Evolutionary conservation across 164 flowering plant species (phyloP), one percentile per base, ranked within the genome.

Genomic region (Magnolia officinalis): DNA sequence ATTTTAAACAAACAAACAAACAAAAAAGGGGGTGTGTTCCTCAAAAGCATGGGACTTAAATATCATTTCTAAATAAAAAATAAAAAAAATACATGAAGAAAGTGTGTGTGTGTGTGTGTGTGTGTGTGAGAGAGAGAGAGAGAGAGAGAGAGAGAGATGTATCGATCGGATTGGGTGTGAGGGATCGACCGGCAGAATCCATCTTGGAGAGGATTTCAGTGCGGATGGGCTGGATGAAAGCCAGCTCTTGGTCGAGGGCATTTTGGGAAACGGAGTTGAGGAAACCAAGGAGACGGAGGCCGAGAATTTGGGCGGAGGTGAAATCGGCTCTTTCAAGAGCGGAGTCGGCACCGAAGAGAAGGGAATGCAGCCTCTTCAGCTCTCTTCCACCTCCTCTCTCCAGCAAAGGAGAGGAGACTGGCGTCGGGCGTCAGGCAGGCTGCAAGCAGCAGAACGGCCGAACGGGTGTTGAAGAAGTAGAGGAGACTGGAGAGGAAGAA

Each of bases 251-350:
- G 24, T 94, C 97, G 19, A 79, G 75, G 21, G 89, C 84, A 68
- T 84, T 81, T 8, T 26, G 83, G 70, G 87, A 80, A 6, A 74
- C 89, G 2, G 97, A 96, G 72, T 96, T 91, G 79, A 96, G 96
- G 85, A 96, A 96, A 31, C 98, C 99, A 73, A 96, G 83, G 73
- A 94, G 93, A 1, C 89, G 91, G 74, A 93, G 93, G 45, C 82
- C 77, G 71, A 93, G 91, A 72, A 90, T 72, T 65, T 86, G 92
- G 18, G 97, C 97, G 45, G 92, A 50, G 31, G 86, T 61, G 86
- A 80, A 91, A 78, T 96, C 95, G n/a, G 82, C 55, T 65, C 81
- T 88, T 74, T 90, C 88, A 63, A 91, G 79, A 21, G 97, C 94
- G 59, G 73, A 65, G 21, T 94, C 98, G 50, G 90, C 90, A 10